Conservation (phyloP, 371 early-diverging fungal genomes). For the Circinella minor region DNA sequence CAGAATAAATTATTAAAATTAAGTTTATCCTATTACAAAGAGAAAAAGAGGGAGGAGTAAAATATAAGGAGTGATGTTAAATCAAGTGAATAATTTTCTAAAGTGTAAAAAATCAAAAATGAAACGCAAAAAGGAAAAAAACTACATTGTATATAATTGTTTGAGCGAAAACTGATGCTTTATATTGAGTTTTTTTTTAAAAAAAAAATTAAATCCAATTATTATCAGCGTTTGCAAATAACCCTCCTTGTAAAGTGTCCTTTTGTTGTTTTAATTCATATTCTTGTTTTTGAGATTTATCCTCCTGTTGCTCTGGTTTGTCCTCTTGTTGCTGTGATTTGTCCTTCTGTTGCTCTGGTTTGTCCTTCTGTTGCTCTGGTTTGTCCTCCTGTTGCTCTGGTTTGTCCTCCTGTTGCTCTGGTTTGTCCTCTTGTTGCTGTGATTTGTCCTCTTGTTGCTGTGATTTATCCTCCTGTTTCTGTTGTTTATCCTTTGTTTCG, state of each 20-base stretch:
- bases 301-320: too few species aligned
- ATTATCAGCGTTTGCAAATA: not conserved
- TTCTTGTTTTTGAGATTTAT: not conserved
- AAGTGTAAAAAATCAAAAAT: too few species aligned
- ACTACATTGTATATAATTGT: too few species aligned
- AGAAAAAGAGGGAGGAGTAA: too few species aligned
- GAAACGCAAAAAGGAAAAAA: too few species aligned
- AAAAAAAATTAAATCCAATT: slow-evolving; percentile 2
- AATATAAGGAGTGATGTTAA: too few species aligned
- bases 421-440: not conserved
- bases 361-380: not conserved
- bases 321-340: not conserved
- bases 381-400: not conserved
- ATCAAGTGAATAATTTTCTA: too few species aligned
- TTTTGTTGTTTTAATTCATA: not conserved
- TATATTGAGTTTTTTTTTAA: not conserved
- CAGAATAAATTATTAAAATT: too few species aligned
- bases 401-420: not conserved
- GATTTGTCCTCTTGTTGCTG: not conserved
- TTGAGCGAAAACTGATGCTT: too few species aligned
- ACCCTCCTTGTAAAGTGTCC: not conserved
- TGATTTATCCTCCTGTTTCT: not conserved
- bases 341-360: not conserved
- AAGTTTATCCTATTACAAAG: too few species aligned
- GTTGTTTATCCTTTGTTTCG: not conserved